These are phyloP conservation scores for Phytopythium aichiense DNA, from an alignment of 352 stramenopile species.

Conservation along the genomic window DNA sequence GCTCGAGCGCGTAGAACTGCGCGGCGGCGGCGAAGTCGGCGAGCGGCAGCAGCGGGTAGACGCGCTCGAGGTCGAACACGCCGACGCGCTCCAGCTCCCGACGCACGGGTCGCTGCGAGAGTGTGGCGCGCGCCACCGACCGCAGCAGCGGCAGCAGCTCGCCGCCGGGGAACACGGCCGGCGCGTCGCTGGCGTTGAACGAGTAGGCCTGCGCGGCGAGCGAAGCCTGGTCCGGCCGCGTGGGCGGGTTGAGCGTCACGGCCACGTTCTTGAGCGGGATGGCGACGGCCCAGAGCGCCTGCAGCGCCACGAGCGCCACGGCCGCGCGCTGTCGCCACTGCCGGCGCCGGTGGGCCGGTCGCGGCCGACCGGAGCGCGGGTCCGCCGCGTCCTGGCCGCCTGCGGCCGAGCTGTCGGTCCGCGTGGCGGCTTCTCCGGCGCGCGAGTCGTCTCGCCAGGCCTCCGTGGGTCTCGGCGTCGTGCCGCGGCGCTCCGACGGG, in stretches of 20 bases:
- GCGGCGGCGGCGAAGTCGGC: conserved; percentile 26
- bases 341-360: background rate
- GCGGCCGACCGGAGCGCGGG: background rate
- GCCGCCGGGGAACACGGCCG: conserved; percentile 12
- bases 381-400: background rate
- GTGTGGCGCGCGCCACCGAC: conserved; percentile 22
- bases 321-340: background rate
- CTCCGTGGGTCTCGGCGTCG: conserved; percentile 1
- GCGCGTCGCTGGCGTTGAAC: conserved; percentile 7
- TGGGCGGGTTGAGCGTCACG: conserved; percentile 28
- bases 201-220: conserved; percentile 2
- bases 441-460: conserved; percentile 3
- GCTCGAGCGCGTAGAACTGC: conserved; percentile 37
- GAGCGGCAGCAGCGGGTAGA: conserved; percentile 29
- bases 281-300: conserved; percentile 30
- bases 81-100: conserved; percentile 21
- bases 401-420: background rate
- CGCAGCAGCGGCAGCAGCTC: conserved; percentile 26
- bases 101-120: conserved; percentile 17
- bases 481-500: background rate
- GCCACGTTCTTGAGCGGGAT: conserved; percentile 43
- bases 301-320: conserved; percentile 19
- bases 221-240: conserved; percentile 16
- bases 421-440: background rate
- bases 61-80: conserved; percentile 30